Base-by-base conservation (phyloP, 1,284 basidiomycete genomes). In the Serendipita sp. region DNA sequence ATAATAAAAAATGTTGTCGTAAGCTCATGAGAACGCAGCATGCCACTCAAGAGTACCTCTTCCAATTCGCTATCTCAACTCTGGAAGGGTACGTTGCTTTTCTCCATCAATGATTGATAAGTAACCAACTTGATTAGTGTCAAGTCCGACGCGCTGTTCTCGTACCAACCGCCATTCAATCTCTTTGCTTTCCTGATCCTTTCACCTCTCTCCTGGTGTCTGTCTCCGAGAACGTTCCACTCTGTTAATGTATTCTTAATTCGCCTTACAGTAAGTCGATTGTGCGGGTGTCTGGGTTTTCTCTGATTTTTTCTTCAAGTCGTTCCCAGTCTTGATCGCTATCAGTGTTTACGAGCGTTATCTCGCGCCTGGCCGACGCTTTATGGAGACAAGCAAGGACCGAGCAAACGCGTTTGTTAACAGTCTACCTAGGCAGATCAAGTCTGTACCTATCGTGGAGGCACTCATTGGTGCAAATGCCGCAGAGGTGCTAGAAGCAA, bases 91-190 rank as follows among this genome's bases (percentile, higher is more conserved):
- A 67, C 66, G 78, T 65, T 30, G 41, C 15, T 22, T 8, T 30
- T 30, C 55, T 50, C 17, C 43, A 17, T 49, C 15, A 22, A 30
- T 29, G 35, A 34, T 47, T 49, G 60, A 8, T 22, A 30, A 58
- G 17, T 15, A 2, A 26, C 13, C 32, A 63, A 3, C 26, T 44
- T 22, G 62, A 35, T 32, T 43, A 89, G 88, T 6, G 87, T 92
- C 70, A 91, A 92, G 72, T 85, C 85, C 3, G 91, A 93, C 71
- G 88, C 88, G 0, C 75, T 95, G n/a, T 91, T 94, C 75, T 91
- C 87, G 61, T 94, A 93, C 71, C 84, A 92, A 67, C 90, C 88
- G 1, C 90, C 91, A 0, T 91, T 91, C 77, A 91, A 90, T 68
- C 76, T 91, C 34, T 72, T 88, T 38, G 91, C 92, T 0, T 84